Base-by-base conservation (phyloP, 768 basidiomycete species). In the Boletus pseudo-olivaceus region DNA sequence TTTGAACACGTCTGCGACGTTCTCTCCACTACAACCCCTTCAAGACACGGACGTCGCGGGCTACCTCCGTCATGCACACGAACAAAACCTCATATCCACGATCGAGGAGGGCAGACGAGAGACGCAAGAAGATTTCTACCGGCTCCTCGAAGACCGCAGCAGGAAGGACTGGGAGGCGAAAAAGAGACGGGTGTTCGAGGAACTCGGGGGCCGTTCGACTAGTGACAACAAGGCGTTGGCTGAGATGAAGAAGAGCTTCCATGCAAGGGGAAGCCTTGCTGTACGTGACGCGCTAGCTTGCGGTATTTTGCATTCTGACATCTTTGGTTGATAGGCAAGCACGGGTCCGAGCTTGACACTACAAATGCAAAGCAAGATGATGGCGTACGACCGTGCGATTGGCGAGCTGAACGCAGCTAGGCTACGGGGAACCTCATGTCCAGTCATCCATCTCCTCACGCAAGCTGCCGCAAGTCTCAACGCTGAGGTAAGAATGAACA, bases 301-400 rank as follows among this genome's bases (percentile, higher is more conserved):
- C 5, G 1, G 3, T 20, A 4, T 45, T 51, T 26, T 35, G 12
- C 7, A 19, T 39, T 54, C 55, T 63, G 37, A 67, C 11, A 26
- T 38, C 11, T 45, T 27, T 20, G 26, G 7, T 53, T 38, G 44
- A 11, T 56, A 79, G 74, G 67, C 78, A 41, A 74, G 75, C 51
- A 71, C 76, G 1, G 74, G 78, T 1, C 83, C 87, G 1, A 83
- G 78, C 55, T 72, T 86, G 20, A 83, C 79, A 14, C 69, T 90
- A 38, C 88, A 91, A 65, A 89, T 89, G 87, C 93, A 95, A 70
- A 84, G 81, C 71, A 91, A 90, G 72, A 94, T 98, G 94, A 92
- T 98, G 88, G 86, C 84, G 12, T 99, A 98, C 68, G 90, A 95
- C 75, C 83, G 84, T 45, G 85, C 90, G 32, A 76, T 98, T 40